Percentiles rank a stretch among this genome's conserved stretches.
Evolutionary conservation across 768 basidiomycete species (phyloP).

Genomic region (Podaxis sp.): DNA sequence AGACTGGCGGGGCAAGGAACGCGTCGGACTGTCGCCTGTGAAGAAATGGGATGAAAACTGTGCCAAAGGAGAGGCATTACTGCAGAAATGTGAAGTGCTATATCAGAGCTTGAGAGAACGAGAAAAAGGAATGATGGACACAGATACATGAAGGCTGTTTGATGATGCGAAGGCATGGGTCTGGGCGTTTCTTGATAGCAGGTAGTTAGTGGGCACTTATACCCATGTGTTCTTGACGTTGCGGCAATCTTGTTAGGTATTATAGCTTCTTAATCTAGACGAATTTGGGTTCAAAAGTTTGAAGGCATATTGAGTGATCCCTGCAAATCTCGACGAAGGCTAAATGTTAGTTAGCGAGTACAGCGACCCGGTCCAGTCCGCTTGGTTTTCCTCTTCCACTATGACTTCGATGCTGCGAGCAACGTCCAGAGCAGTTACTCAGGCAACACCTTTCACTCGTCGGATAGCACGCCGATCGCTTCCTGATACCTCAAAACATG

Average conservation of each 20-base stretch:
- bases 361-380: not conserved
- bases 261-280: not conserved
- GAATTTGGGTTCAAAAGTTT: not conserved
- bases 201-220: not conserved
- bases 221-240: not conserved
- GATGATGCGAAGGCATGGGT: not conserved
- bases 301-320: too few relatives aligned
- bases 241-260: not conserved
- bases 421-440: not conserved
- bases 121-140: conserved; percentile 15
- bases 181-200: not conserved
- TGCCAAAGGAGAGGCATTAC: conserved; percentile 39
- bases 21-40: conserved; percentile 46
- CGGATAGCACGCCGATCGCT: not conserved
- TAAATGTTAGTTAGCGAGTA: too few relatives aligned
- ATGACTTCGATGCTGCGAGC: conserved; percentile 1
- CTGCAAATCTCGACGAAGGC: too few relatives aligned
- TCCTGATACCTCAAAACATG: not conserved
- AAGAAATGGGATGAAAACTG: conserved; percentile 47
- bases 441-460: not conserved
- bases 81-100: conserved; percentile 53
- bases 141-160: not conserved
- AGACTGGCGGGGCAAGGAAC: conserved; percentile 49
- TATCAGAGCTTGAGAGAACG: conserved; percentile 32
- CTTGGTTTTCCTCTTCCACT: not conserved